Base-by-base conservation (phyloP, 2,329 filamentous ascomycete species). In the Lasiodiplodia citricola region DNA sequence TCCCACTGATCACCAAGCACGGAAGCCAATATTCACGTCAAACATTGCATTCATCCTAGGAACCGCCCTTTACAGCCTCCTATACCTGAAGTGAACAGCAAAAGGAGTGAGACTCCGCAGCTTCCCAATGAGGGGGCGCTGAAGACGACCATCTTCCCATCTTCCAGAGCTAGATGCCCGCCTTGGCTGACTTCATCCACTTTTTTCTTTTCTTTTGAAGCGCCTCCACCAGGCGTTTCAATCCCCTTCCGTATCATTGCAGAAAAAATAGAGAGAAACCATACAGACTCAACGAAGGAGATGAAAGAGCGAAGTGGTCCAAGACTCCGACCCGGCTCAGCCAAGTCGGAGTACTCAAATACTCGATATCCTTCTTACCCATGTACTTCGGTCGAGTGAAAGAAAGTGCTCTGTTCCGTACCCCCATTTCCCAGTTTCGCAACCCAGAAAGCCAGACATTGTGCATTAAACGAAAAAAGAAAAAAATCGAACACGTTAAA, bases 41-140 rank as follows among this genome's bases (percentile, higher is more conserved):
- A 63, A 63, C 58, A 63, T 63, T 63, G 58, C 58, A 63, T 63
- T 63, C 58, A 63, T 63, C 58, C 58, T 63, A 63, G 58, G 41
- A 63, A 51, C 28, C 58, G 58, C 58, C 41, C 57, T 62, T 62
- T 62, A 44, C 57, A 50, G 57, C 57, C 58, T 50, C 41, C 58
- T 51, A 35, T 50, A 50, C 38, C 41, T 51, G 58, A 63, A 63
- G 58, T 62, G 18, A 25, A 21, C 58, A 28, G 58, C 58, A 35
- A 63, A 63, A 63, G 41, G 58, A 63, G 58, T 47, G 37, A 63
- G 28, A 63, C 58, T 63, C 58, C 41, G 58, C 58, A 63, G 58
- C 41, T 41, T 63, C 41, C 58, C 58, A 5, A 37, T 18, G 41
- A 37, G 23, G 38, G 38, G 58, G 11, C 16, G 41, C 58, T 16